These are phyloP conservation scores for Aegle marmelos DNA, from an alignment of 345 rosid species.

Conservation along the genomic window DNA sequence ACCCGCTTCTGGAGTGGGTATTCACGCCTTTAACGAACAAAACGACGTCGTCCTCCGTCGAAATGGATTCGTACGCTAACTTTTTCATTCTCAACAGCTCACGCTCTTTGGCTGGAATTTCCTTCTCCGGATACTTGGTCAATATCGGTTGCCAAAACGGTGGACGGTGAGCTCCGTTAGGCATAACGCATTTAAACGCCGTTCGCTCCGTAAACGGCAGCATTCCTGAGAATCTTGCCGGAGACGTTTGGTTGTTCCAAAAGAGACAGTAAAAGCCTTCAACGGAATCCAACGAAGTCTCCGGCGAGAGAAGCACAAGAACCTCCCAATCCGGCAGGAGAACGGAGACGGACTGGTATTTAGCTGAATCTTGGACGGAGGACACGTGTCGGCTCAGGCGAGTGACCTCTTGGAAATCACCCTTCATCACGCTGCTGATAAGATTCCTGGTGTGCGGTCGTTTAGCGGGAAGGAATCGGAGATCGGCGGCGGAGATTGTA, in stretches of 20 bases:
- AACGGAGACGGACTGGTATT: slow-evolving; percentile 37
- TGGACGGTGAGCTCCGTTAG: slow-evolving; percentile 41
- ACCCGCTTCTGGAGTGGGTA: slow-evolving; percentile 47
- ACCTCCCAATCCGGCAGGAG: slow-evolving; percentile 80
- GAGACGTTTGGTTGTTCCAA: slow-evolving; percentile 46
- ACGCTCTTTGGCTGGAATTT: neutral
- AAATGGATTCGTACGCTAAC: slow-evolving; percentile 69
- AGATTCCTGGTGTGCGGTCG: neutral
- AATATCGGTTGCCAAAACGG: slow-evolving; percentile 53
- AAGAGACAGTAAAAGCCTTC: slow-evolving; percentile 46
- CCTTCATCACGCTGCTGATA: neutral
- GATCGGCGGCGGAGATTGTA: neutral
- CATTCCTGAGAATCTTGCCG: slow-evolving; percentile 47
- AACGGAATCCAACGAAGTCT: neutral
- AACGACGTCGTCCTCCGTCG: slow-evolving; percentile 69
- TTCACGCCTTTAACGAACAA: slow-evolving; percentile 75
- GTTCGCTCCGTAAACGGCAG: slow-evolving; percentile 50
- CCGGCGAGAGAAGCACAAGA: slow-evolving; percentile 43
- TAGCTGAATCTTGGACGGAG: neutral
- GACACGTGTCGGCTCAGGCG: neutral
- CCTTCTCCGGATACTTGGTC: slow-evolving; percentile 20
- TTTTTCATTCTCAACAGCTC: slow-evolving; percentile 47
- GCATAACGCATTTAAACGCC: slow-evolving; percentile 58
- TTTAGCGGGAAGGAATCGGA: neutral
- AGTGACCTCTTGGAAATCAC: neutral